Conservation (phyloP, 2,329 filamentous ascomycete genomes). For the Penicillium crustosum region DNA sequence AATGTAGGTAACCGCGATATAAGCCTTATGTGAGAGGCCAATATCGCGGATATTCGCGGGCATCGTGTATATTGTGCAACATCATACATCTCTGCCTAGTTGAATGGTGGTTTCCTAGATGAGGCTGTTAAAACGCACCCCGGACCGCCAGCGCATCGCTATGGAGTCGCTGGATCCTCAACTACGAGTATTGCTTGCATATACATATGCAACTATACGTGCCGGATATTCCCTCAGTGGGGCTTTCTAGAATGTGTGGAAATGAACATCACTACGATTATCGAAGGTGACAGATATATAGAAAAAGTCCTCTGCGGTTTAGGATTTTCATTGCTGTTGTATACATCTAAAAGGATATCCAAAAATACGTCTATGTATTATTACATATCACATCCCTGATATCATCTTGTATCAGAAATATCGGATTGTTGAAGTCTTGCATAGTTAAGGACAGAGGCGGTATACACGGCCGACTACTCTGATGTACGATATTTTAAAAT, state of each 20-base stretch:
- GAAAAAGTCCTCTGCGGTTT: too few species aligned
- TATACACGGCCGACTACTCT: too few species aligned
- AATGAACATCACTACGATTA: background rate
- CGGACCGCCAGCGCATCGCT: conserved; percentile 16
- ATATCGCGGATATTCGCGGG: background rate
- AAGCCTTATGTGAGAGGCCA: background rate
- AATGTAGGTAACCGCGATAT: background rate
- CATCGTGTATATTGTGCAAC: background rate
- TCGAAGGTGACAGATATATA: too few species aligned
- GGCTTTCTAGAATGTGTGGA: background rate
- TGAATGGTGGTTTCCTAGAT: background rate
- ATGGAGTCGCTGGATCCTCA: conserved; percentile 12
- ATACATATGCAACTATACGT: background rate
- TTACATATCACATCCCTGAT: too few species aligned
- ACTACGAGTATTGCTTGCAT: conserved; percentile 11
- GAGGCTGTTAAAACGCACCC: background rate
- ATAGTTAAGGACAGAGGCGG: too few species aligned
- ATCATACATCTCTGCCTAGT: background rate
- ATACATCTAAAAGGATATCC: too few species aligned
- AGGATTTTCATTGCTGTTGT: too few species aligned
- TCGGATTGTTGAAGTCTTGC: too few species aligned
- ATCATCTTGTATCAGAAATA: too few species aligned
- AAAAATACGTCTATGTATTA: too few species aligned
- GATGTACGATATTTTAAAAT: too few species aligned
- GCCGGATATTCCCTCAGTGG: background rate